A percentile compares a stretch with the other conserved stretches of the same genome.
Conservation (phyloP, 1,284 basidiomycete genomes). For the Inonotus hispidus region DNA sequence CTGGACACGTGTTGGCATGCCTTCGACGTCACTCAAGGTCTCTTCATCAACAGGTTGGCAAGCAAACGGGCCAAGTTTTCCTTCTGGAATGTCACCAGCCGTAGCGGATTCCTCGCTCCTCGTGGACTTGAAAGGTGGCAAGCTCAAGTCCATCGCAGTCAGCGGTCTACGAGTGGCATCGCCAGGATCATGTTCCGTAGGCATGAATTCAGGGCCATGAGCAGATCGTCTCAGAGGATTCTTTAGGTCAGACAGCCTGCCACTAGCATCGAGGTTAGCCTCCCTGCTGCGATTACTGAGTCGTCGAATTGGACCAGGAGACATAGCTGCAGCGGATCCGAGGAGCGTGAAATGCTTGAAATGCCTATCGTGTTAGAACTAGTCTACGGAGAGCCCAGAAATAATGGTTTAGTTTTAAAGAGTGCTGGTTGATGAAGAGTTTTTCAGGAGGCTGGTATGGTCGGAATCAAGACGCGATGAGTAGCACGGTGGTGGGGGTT, state of each 20-base stretch:
- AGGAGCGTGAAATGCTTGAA: no score
- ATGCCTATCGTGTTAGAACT: no score
- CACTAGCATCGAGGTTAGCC: background rate
- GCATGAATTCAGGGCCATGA: background rate
- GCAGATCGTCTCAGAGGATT: background rate
- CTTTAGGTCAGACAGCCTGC: background rate
- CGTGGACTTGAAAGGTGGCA: background rate
- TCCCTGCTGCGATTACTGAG: constrained; percentile 4
- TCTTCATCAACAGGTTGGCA: constrained; percentile 2
- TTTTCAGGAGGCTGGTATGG: background rate
- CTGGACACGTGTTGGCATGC: constrained; percentile 50
- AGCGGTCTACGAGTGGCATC: constrained; percentile 4
- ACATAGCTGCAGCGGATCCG: background rate
- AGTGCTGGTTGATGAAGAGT: background rate
- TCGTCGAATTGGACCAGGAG: constrained; percentile 1
- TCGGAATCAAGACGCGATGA: background rate
- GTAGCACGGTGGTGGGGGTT: background rate
- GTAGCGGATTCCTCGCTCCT: background rate
- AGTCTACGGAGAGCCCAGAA: background rate
- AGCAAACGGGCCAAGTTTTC: background rate
- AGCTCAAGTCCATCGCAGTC: background rate
- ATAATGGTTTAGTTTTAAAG: constrained; percentile 2
- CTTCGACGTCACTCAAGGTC: constrained; percentile 24
- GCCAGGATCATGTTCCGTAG: background rate
- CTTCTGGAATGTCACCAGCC: background rate